Conservation (phyloP, 2,329 filamentous ascomycete genomes). For the Pseudocercospora fuligena region DNA sequence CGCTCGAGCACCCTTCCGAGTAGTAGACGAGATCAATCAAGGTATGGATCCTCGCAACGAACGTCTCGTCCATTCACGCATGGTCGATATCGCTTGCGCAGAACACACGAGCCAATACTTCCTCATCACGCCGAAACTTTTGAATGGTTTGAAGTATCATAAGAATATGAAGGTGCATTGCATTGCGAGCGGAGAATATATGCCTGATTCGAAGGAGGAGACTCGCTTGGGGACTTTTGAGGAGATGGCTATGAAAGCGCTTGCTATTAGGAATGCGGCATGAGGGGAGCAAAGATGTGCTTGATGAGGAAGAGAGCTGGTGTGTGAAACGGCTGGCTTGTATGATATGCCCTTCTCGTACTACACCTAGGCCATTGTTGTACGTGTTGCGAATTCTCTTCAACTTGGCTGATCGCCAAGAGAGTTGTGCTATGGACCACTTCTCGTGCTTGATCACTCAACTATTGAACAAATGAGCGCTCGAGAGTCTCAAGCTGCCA, state of each 20-base stretch:
- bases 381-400: not conserved
- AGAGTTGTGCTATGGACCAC: no score
- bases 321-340: not conserved
- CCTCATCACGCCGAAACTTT: constrained; percentile 93
- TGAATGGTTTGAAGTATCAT: constrained; percentile 84
- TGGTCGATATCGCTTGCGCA: constrained; percentile 95
- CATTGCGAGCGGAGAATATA: constrained; percentile 83
- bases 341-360: not conserved
- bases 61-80: constrained; percentile 94
- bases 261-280: constrained; percentile 29
- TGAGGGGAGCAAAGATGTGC: not conserved
- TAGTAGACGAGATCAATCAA: constrained; percentile 99
- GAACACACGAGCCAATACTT: constrained; percentile 71
- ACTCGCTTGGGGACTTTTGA: constrained; percentile 50
- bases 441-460: no score
- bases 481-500: no score
- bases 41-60: constrained; percentile 99
- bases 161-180: constrained; percentile 90
- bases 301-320: not conserved
- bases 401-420: not conserved
- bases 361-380: not conserved
- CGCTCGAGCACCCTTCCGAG: constrained; percentile 91
- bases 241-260: constrained; percentile 42
- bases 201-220: constrained; percentile 47
- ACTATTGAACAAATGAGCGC: no score